Evolutionary conservation across 2,329 filamentous ascomycete species (phyloP).

Genomic region (Rugonectria rugulosa): DNA sequence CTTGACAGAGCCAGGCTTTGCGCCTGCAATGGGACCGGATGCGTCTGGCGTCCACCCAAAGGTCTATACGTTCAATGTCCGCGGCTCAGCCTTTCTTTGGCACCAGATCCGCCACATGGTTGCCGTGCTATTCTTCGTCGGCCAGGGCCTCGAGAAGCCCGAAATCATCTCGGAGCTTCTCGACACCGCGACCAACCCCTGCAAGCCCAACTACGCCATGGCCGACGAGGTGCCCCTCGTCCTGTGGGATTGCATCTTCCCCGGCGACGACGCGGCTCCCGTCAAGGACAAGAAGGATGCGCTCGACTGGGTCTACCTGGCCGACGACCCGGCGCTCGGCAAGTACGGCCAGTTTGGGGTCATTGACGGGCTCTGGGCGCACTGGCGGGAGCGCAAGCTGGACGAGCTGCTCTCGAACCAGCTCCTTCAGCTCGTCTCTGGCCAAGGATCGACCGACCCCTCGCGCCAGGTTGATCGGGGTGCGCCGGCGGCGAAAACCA

Average conservation of each 20-base stretch:
- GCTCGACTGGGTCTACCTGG: slow-evolving; percentile 81
- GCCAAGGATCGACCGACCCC: slow-evolving; percentile 44
- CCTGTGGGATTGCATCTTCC: slow-evolving; percentile 95
- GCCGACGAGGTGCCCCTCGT: slow-evolving; percentile 90
- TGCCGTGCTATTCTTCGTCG: slow-evolving; percentile 89
- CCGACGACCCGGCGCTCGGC: slow-evolving; percentile 66
- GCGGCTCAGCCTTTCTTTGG: slow-evolving; percentile 95
- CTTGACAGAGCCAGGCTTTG: slow-evolving; percentile 53
- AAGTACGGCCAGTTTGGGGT: slow-evolving; percentile 73
- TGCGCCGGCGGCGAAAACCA: slow-evolving; percentile 23
- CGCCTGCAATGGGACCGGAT: slow-evolving; percentile 24
- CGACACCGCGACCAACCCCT: slow-evolving; percentile 73
- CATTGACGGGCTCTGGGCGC: slow-evolving; percentile 79
- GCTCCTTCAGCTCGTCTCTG: slow-evolving; percentile 70
- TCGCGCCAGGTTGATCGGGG: slow-evolving; percentile 23
- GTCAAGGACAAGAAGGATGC: slow-evolving; percentile 56
- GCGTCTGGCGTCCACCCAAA: slow-evolving; percentile 55
- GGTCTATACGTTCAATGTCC: slow-evolving; percentile 87
- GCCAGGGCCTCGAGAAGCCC: slow-evolving; percentile 83
- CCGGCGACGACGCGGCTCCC: slow-evolving; percentile 50
- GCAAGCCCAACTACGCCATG: slow-evolving; percentile 89
- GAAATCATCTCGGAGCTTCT: slow-evolving; percentile 77
- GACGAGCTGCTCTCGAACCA: slow-evolving; percentile 84
- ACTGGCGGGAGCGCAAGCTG: slow-evolving; percentile 86
- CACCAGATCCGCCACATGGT: slow-evolving; percentile 97